phyloP scores from a whole-genome alignment of 768 basidiomycete genomes.

The Rhizopogon vinicolor region DNA sequence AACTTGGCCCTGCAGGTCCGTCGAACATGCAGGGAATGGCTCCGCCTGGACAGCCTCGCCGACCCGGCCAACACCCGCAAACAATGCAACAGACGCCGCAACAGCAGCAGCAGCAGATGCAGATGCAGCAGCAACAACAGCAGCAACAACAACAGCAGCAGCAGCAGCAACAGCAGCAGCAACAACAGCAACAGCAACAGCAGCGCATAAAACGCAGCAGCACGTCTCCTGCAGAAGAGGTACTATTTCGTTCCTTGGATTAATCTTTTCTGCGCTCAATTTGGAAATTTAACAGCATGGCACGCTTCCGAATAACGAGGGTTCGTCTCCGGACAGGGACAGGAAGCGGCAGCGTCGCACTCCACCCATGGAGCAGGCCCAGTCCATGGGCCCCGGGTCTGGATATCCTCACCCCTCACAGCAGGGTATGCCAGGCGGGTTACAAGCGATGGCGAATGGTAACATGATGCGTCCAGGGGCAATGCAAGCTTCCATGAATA shows the following conservation, averaged over 20 bases:
- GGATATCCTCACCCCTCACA: slow-evolving; percentile 28
- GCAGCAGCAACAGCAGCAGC: slow-evolving; percentile 21
- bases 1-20: slow-evolving; percentile 20
- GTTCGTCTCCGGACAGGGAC: slow-evolving; percentile 44
- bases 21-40: slow-evolving; percentile 31
- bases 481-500: slow-evolving; percentile 30
- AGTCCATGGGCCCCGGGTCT: slow-evolving; percentile 28
- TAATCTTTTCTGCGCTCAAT: neutral
- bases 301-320: slow-evolving; percentile 42
- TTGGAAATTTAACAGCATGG: slow-evolving; percentile 34
- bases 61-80: neutral
- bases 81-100: slow-evolving; percentile 26
- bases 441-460: slow-evolving; percentile 35
- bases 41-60: slow-evolving; percentile 37
- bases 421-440: slow-evolving; percentile 29
- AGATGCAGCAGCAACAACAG: slow-evolving; percentile 20
- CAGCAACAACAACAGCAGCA: slow-evolving; percentile 13
- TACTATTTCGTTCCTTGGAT: slow-evolving; percentile 19
- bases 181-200: slow-evolving; percentile 13
- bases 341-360: slow-evolving; percentile 50
- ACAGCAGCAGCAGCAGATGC: slow-evolving; percentile 15
- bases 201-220: slow-evolving; percentile 47
- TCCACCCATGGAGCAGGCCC: slow-evolving; percentile 36
- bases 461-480: slow-evolving; percentile 34
- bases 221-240: slow-evolving; percentile 62